Evolutionary conservation across 768 basidiomycete genomes (phyloP).

Genomic region (Lentinula aciculospora): DNA sequence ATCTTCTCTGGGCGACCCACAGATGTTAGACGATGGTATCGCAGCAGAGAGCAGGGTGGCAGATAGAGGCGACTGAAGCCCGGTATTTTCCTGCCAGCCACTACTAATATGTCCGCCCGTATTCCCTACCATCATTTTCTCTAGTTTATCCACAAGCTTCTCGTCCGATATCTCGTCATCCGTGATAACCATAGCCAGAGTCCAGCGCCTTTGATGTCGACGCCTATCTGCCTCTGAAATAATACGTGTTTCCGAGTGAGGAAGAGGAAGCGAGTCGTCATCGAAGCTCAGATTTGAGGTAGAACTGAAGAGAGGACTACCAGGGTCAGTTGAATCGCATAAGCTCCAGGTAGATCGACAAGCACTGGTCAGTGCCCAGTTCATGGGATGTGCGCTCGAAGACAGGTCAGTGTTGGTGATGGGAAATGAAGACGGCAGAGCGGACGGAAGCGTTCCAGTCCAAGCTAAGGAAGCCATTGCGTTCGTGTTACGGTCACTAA

Average conservation of each 20-base stretch:
- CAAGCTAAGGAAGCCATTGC: constrained; percentile 26
- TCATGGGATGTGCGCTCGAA: background rate
- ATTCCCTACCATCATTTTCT: constrained; percentile 9
- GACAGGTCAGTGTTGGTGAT: background rate
- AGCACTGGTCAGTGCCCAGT: background rate
- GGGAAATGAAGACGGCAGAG: background rate
- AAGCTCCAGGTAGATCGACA: constrained; percentile 3
- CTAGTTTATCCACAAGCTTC: constrained; percentile 27
- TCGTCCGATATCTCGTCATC: constrained; percentile 35
- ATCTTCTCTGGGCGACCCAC: background rate
- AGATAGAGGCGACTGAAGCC: background rate
- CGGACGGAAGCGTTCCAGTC: constrained; percentile 15
- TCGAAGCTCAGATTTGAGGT: background rate
- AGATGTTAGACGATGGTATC: background rate
- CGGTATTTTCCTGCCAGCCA: background rate
- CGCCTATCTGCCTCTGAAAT: constrained; percentile 5
- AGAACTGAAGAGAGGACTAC: background rate
- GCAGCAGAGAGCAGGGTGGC: background rate
- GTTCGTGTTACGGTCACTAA: constrained; percentile 14
- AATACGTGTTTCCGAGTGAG: background rate
- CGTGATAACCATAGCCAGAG: constrained; percentile 28
- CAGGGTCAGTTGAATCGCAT: background rate
- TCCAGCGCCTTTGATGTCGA: constrained; percentile 14
- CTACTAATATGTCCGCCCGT: background rate
- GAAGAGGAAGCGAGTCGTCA: background rate